These are phyloP conservation scores for Kodamaea suecica DNA, from an alignment of 1,139 yeast genomes.

Conservation along the genomic window DNA sequence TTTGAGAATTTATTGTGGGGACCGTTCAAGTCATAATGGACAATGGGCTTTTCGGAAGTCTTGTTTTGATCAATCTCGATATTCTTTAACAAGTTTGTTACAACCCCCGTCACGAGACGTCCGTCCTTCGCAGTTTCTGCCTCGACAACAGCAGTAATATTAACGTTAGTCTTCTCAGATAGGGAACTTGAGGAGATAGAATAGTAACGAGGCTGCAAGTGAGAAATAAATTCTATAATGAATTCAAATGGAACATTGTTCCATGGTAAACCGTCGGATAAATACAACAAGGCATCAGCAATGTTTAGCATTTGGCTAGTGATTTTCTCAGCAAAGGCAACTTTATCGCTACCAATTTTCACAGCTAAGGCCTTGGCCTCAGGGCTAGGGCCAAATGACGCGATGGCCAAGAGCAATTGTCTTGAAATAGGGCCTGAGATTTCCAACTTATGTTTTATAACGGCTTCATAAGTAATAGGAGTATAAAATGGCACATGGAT, in stretches of 20 bases:
- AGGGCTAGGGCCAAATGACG: constrained; percentile 76
- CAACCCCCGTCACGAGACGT: constrained; percentile 68
- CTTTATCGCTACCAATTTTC: constrained; percentile 66
- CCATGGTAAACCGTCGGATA: constrained; percentile 72
- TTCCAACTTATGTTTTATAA: constrained; percentile 82
- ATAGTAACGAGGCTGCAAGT: constrained; percentile 90
- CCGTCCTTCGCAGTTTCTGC: constrained; percentile 49
- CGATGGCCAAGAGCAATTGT: constrained; percentile 73
- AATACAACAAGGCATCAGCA: constrained; percentile 65
- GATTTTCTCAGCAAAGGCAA: constrained; percentile 61
- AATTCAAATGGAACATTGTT: constrained; percentile 76
- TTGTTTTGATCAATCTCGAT: constrained; percentile 64
- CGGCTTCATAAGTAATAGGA: constrained; percentile 88
- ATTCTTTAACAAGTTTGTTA: constrained; percentile 82
- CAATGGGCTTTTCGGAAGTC: constrained; percentile 40
- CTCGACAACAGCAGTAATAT: constrained; percentile 92
- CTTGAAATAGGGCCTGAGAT: constrained; percentile 93
- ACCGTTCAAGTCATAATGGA: constrained; percentile 70
- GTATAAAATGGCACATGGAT: constrained; percentile 74
- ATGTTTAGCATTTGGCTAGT: constrained; percentile 62
- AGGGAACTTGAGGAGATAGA: constrained; percentile 91
- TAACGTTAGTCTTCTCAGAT: constrained; percentile 70
- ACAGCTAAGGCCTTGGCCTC: constrained; percentile 51
- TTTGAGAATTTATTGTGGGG: constrained; percentile 65
- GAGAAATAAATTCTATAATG: constrained; percentile 75